Evolutionary conservation across 2,329 filamentous ascomycete species (phyloP).

Genomic region (Rutstroemia sydowiana): DNA sequence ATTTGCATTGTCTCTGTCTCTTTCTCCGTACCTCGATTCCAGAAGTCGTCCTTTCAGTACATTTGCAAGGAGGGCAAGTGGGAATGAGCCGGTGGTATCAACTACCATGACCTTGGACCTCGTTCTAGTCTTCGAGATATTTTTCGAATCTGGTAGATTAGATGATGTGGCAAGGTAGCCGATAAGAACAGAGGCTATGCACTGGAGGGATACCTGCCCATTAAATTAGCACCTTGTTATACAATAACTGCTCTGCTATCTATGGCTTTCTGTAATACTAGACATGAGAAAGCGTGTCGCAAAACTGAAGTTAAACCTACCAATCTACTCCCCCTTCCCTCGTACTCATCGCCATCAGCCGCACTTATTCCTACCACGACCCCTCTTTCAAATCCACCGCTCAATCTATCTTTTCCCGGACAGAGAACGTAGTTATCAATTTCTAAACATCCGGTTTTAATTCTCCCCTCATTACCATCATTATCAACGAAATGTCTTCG

Average conservation of each 20-base stretch:
- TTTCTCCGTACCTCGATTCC: not conserved
- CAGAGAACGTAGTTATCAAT: conserved; percentile 18
- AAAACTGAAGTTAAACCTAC: conserved; percentile 18
- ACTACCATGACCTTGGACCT: conserved; percentile 23
- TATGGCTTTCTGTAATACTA: not conserved
- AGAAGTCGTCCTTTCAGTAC: conserved; percentile 20
- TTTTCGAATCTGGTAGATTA: not conserved
- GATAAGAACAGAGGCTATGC: conserved; percentile 20
- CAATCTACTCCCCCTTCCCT: conserved; percentile 20
- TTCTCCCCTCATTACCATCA: not conserved
- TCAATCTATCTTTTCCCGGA: conserved; percentile 11
- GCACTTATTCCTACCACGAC: conserved; percentile 26
- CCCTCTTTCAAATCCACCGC: conserved; percentile 17
- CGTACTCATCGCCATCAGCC: conserved; percentile 23
- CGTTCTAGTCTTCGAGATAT: not conserved
- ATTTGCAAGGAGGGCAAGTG: conserved; percentile 21
- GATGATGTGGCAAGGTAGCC: not conserved
- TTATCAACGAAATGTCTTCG: conserved; percentile 14
- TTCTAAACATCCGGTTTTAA: conserved; percentile 22
- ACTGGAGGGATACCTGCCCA: conserved; percentile 25
- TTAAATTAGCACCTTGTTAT: not conserved
- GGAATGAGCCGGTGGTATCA: conserved; percentile 28
- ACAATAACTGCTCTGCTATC: not conserved
- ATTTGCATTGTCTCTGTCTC: not conserved
- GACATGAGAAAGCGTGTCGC: not conserved